Evolutionary conservation across 192 early-diverging fungal genomes (phyloP), one percentile per base, ranked within the genome.

Genomic region (Coemansia sp.): DNA sequence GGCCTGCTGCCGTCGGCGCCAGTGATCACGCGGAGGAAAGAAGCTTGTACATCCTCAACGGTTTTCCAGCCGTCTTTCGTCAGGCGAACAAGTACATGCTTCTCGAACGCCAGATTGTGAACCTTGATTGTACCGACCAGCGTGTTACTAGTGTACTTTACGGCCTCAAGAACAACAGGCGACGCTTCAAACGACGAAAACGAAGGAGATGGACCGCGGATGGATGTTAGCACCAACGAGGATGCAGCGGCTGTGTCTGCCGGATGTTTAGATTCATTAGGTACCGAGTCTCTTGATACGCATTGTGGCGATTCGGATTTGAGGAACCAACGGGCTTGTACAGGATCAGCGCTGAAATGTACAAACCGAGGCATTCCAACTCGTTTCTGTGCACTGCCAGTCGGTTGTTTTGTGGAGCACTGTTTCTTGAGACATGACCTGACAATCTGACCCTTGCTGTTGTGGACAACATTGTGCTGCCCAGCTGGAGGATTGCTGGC

Each of bases 51-150:
- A 67, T 98, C 93, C 26, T 86, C 71, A 43, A 77, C 76, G 5
- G 93, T 84, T 58, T 81, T 82, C 96, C 96, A 98, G 48, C 75
- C 83, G 78, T 96, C 89, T 23, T 74, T 84, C 8, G 96, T 91
- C 66, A 90, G 88, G 16, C 94, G 87, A 51, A 95, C 86, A 21
- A 72, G 53, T 15, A 98, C 90, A 0, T 72, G 46, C 75, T 98
- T 98, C 49, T 92, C 83, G 75, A 90, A 98, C 0, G 90, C 93
- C 36, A 98, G 68, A 75, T 98, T 98, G 48, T 90, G 87, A 3
- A 95, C 92, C 55, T 90, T 78, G 61, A 96, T 77, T n/a, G 79
- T 86, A 66, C 91, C 93, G 41, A 76, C 57, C 0, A 94, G 73
- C 33, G 78, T 51, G 66, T 83, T 75, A 41, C 82, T 68, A 6